These are phyloP conservation scores for Talaromyces rugulosus DNA, from an alignment of 2,329 filamentous ascomycete species.

Conservation along the genomic window DNA sequence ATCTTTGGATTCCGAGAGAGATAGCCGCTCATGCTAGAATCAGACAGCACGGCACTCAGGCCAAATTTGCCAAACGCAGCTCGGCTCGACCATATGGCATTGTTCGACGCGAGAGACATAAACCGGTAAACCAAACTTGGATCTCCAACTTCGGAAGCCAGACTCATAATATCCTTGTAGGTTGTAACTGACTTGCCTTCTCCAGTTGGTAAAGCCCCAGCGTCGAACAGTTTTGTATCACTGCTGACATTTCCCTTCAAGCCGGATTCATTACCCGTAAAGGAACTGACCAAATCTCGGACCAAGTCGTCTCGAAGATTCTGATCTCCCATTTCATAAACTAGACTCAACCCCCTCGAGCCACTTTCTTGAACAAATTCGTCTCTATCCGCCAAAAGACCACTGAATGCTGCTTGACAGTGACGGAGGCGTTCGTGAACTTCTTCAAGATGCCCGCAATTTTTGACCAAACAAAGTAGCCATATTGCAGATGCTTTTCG, in stretches of 20 bases:
- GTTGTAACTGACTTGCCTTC: slow-evolving; percentile 87
- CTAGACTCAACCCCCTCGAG: slow-evolving; percentile 81
- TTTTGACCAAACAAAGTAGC: slow-evolving; percentile 87
- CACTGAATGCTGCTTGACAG: slow-evolving; percentile 82
- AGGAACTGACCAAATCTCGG: slow-evolving; percentile 80
- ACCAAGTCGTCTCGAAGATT: slow-evolving; percentile 77
- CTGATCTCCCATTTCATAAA: slow-evolving; percentile 88
- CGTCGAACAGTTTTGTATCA: slow-evolving; percentile 90
- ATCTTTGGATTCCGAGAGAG: slow-evolving; percentile 83
- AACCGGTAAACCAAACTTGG: slow-evolving; percentile 96
- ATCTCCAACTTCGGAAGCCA: slow-evolving; percentile 95
- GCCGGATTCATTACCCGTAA: slow-evolving; percentile 63
- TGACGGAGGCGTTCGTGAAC: slow-evolving; percentile 71
- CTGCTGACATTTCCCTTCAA: slow-evolving; percentile 74
- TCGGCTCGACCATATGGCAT: slow-evolving; percentile 94
- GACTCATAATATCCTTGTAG: slow-evolving; percentile 92
- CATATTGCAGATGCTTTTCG: slow-evolving; percentile 93
- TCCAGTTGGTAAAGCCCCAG: slow-evolving; percentile 82
- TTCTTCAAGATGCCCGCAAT: slow-evolving; percentile 73
- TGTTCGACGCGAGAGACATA: slow-evolving; percentile 94
- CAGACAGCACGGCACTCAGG: slow-evolving; percentile 83
- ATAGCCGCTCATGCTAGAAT: slow-evolving; percentile 66
- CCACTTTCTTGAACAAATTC: slow-evolving; percentile 95
- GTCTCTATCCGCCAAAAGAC: slow-evolving; percentile 79
- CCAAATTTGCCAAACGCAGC: slow-evolving; percentile 94